Percentiles rank a stretch among this genome's conserved stretches.
Evolutionary conservation across 768 basidiomycete species (phyloP).

Genomic region (Tulasnella calospora): DNA sequence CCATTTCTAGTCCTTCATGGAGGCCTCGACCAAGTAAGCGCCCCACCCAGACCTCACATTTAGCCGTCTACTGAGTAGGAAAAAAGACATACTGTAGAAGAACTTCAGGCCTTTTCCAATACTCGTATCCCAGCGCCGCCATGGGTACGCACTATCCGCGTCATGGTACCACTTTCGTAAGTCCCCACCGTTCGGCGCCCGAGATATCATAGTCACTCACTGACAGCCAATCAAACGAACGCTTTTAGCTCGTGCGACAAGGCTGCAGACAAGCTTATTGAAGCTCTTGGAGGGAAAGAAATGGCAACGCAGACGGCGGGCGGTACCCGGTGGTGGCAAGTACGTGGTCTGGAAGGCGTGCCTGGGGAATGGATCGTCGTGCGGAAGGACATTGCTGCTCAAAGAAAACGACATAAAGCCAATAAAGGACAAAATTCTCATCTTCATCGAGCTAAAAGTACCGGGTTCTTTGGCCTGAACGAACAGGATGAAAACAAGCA

Average conservation of each 20-base stretch:
- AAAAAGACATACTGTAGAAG: constrained; percentile 37
- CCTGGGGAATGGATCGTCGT: constrained; percentile 48
- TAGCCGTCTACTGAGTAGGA: constrained; percentile 32
- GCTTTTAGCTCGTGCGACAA: constrained; percentile 32
- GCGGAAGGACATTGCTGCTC: constrained; percentile 38
- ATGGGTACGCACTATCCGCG: constrained; percentile 38
- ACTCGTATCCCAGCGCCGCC: constrained; percentile 38
- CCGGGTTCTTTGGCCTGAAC: constrained; percentile 13
- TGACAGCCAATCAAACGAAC: constrained; percentile 33
- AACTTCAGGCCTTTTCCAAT: constrained; percentile 37
- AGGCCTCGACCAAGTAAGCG: constrained; percentile 35
- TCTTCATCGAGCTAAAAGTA: constrained; percentile 31
- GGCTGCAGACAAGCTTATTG: constrained; percentile 53
- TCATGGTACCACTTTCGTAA: constrained; percentile 36
- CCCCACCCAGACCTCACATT: constrained; percentile 11
- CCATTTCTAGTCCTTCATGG: constrained; percentile 35
- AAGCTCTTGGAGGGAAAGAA: constrained; percentile 74
- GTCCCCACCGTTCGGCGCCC: not conserved
- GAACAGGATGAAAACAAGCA: not conserved
- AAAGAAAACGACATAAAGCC: constrained; percentile 26
- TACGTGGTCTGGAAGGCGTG: constrained; percentile 74
- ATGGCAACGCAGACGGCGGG: constrained; percentile 68
- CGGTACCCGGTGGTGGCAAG: constrained; percentile 97
- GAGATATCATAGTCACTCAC: constrained; percentile 30
- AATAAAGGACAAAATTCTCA: constrained; percentile 32